Evolutionary conservation across 2,329 filamentous ascomycete genomes (phyloP).

Genomic region (Fusarium virguliforme): DNA sequence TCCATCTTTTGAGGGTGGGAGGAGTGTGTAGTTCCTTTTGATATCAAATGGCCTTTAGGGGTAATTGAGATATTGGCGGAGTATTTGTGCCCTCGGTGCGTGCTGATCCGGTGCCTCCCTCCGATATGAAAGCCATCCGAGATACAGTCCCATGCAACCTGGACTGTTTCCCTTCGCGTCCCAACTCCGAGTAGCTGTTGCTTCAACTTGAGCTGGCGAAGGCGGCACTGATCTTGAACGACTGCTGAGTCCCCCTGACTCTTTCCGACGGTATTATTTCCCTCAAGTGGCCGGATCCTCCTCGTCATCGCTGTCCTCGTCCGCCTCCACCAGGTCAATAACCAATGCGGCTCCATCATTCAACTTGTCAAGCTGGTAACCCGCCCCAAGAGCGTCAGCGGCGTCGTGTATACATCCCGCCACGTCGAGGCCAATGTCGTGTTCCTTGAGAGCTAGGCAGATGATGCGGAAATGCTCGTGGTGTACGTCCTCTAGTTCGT

Average conservation of each 20-base stretch:
- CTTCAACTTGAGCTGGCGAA: too few relatives aligned
- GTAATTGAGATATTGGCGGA: too few relatives aligned
- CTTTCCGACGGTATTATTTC: not conserved
- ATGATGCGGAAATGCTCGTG: slow-evolving; percentile 26
- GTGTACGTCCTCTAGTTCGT: slow-evolving; percentile 17
- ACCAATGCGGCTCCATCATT: slow-evolving; percentile 17
- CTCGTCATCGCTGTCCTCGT: slow-evolving; percentile 13
- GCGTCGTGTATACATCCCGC: slow-evolving; percentile 21
- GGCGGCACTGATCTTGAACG: too few relatives aligned
- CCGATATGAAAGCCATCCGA: too few relatives aligned
- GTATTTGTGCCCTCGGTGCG: too few relatives aligned
- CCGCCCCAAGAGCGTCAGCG: not conserved
- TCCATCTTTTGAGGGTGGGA: too few relatives aligned
- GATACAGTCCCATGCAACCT: too few relatives aligned
- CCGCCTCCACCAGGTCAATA: slow-evolving; percentile 13
- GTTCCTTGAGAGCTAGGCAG: slow-evolving; percentile 21
- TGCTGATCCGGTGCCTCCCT: too few relatives aligned
- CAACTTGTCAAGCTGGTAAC: slow-evolving; percentile 22
- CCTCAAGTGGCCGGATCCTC: not conserved
- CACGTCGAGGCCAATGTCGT: slow-evolving; percentile 18
- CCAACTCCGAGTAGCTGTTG: too few relatives aligned
- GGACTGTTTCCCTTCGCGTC: too few relatives aligned
- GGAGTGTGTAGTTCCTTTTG: too few relatives aligned
- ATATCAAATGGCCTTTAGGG: too few relatives aligned
- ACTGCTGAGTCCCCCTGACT: not conserved